Evolutionary conservation across 2,329 filamentous ascomycete genomes (phyloP).

Genomic region (Bipolaris zeicola): DNA sequence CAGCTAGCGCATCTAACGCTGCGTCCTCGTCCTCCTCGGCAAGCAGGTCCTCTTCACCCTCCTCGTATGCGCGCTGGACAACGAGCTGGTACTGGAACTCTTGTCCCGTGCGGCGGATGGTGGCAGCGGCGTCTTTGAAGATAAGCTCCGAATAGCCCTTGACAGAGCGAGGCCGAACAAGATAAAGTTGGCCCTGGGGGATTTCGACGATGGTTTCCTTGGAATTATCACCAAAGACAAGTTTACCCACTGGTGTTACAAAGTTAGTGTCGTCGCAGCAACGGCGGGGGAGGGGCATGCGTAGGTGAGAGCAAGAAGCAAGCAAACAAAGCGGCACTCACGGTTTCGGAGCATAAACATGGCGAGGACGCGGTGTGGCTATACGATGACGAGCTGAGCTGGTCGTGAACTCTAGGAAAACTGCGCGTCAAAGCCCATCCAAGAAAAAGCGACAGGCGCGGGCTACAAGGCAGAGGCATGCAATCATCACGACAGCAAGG

Average conservation of each 20-base stretch:
- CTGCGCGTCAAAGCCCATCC: conserved; percentile 22
- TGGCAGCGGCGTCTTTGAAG: conserved; percentile 94
- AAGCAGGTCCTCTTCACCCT: conserved; percentile 90
- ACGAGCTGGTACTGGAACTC: conserved; percentile 98
- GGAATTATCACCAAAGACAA: conserved; percentile 85
- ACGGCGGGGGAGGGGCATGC: conserved; percentile 40
- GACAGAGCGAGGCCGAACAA: conserved; percentile 90
- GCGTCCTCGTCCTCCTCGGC: conserved; percentile 89
- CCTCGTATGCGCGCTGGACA: conserved; percentile 93
- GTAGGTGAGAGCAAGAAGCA: conserved; percentile 4
- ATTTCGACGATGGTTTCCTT: conserved; percentile 95
- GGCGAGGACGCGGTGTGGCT: conserved; percentile 25
- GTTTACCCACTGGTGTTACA: conserved; percentile 73
- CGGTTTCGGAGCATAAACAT: conserved; percentile 52
- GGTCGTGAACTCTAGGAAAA: conserved; percentile 26
- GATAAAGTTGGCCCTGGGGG: conserved; percentile 93
- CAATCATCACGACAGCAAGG: conserved; percentile 26
- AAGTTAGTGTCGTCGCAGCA: conserved; percentile 30
- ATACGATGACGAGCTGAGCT: conserved; percentile 17
- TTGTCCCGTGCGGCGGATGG: conserved; percentile 89
- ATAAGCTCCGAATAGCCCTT: conserved; percentile 99
- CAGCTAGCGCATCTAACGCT: conserved; percentile 72
- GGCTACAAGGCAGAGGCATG: conserved; percentile 19
- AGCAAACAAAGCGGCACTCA: conserved; percentile 34
- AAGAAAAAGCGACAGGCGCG: conserved; percentile 12